Conservation (phyloP, 2,329 filamentous ascomycete genomes). For the Microdochium nivale region DNA sequence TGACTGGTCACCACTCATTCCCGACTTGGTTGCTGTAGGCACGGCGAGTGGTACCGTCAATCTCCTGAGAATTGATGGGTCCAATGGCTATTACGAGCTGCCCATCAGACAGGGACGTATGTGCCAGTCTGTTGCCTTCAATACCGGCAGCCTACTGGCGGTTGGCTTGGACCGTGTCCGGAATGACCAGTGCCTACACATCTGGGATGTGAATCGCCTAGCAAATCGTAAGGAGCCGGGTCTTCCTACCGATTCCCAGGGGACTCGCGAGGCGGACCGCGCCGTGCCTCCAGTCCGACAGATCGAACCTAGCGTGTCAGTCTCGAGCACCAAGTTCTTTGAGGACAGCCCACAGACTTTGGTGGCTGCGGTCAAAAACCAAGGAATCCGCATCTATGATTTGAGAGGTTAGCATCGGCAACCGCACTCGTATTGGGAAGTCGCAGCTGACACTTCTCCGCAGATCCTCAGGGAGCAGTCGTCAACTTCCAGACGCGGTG, state of each 20-base stretch:
- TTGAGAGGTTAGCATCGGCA: constrained; percentile 52
- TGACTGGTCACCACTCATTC: constrained; percentile 56
- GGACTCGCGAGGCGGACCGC: constrained; percentile 50
- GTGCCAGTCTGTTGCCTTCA: constrained; percentile 77
- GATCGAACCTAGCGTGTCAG: constrained; percentile 60
- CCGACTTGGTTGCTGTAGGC: constrained; percentile 64
- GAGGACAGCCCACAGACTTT: constrained; percentile 67
- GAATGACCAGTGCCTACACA: constrained; percentile 73
- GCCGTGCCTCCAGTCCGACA: constrained; percentile 16
- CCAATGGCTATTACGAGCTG: constrained; percentile 56
- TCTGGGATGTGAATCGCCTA: constrained; percentile 67
- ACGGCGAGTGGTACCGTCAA: constrained; percentile 69
- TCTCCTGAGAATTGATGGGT: constrained; percentile 62
- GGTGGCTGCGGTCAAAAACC: constrained; percentile 66
- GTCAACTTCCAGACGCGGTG: constrained; percentile 57
- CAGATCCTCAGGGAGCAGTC: constrained; percentile 41
- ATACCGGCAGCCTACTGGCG: constrained; percentile 60
- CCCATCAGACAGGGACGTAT: constrained; percentile 67
- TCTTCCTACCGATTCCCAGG: constrained; percentile 35
- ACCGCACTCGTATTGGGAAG: neutral
- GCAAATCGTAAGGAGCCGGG: constrained; percentile 20
- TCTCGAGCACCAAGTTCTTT: constrained; percentile 78
- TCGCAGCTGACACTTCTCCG: constrained; percentile 8
- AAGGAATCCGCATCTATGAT: constrained; percentile 70
- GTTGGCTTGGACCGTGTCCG: constrained; percentile 74